A percentile compares a stretch with the other conserved stretches of the same genome.
These are phyloP conservation scores for Cytospora paraplurivora DNA, from an alignment of 2,329 filamentous ascomycete species.

Conservation along the genomic window DNA sequence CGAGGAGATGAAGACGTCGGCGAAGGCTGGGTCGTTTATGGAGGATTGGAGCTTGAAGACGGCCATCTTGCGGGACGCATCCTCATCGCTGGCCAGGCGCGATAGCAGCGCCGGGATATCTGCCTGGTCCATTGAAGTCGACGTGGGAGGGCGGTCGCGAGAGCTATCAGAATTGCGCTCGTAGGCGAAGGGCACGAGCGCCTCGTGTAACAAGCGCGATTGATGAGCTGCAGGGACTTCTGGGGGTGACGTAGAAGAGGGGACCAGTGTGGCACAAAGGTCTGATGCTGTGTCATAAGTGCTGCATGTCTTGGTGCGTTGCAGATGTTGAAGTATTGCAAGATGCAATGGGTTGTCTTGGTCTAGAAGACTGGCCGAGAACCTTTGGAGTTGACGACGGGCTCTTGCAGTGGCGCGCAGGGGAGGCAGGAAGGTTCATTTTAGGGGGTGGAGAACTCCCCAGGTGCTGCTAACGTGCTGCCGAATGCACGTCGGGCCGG, in stretches of 20 bases:
- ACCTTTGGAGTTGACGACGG: not conserved
- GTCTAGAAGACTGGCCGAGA: not conserved
- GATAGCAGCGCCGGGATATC: constrained; percentile 67
- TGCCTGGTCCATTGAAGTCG: constrained; percentile 61
- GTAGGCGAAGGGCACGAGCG: constrained; percentile 16
- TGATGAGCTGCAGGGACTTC: constrained; percentile 23
- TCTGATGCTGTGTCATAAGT: constrained; percentile 21
- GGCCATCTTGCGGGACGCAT: constrained; percentile 96
- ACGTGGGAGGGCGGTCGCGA: constrained; percentile 2
- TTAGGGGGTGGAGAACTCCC: not conserved
- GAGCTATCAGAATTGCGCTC: constrained; percentile 2
- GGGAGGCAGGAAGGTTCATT: not conserved
- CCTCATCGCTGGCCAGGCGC: constrained; percentile 70
- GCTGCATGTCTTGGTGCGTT: constrained; percentile 26
- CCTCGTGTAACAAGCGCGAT: constrained; percentile 24
- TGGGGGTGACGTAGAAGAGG: constrained; percentile 21
- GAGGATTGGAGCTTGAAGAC: constrained; percentile 96
- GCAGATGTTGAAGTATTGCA: constrained; percentile 23
- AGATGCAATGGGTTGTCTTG: constrained; percentile 14
- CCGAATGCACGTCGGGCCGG: not conserved
- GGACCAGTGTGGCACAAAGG: constrained; percentile 22
- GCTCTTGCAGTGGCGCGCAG: not conserved
- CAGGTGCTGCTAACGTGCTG: not conserved
- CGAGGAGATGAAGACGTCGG: constrained; percentile 91
- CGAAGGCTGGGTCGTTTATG: constrained; percentile 94